Conservation (phyloP, 2,329 filamentous ascomycete genomes). For the Fusarium coffeatum region DNA sequence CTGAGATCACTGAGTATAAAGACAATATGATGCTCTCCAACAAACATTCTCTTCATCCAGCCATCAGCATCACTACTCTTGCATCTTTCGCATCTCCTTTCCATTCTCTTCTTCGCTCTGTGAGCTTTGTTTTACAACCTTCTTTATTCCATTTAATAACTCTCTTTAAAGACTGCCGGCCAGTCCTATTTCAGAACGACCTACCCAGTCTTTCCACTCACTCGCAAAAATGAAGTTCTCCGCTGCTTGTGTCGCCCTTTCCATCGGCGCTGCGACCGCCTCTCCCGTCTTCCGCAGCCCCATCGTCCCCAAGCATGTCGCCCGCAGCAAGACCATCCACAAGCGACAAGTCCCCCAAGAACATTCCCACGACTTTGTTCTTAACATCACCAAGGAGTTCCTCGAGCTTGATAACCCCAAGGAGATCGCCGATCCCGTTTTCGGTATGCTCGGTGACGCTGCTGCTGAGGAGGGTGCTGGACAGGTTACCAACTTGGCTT, state of each 20-base stretch:
- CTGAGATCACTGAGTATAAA: not conserved
- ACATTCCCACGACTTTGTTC: conserved; percentile 12
- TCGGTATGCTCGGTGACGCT: conserved; percentile 5
- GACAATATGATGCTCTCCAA: not conserved
- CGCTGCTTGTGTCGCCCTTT: conserved; percentile 1
- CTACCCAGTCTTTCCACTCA: not conserved
- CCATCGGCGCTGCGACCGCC: not conserved
- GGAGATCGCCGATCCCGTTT: conserved; percentile 16
- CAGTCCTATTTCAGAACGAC: not conserved
- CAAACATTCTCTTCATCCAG: not conserved
- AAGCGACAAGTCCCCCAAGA: conserved; percentile 24
- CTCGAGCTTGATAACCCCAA: conserved; percentile 15
- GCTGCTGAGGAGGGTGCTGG: conserved; percentile 50
- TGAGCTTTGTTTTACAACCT: conserved; percentile 4
- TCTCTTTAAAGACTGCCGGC: conserved; percentile 9
- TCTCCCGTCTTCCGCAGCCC: conserved; percentile 9
- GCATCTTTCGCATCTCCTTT: conserved; percentile 1
- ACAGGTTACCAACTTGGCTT: conserved; percentile 56
- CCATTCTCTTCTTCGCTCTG: conserved; percentile 5
- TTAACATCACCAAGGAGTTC: conserved; percentile 13
- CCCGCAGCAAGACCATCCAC: not conserved
- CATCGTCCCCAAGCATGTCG: not conserved
- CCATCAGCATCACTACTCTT: not conserved
- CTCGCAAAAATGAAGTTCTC: conserved; percentile 19
- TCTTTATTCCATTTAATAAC: conserved; percentile 2